Percentiles rank a stretch among this genome's conserved stretches.
Evolutionary conservation across 2,329 filamentous ascomycete species (phyloP).

Genomic region (Fonsecaea pedrosoi): DNA sequence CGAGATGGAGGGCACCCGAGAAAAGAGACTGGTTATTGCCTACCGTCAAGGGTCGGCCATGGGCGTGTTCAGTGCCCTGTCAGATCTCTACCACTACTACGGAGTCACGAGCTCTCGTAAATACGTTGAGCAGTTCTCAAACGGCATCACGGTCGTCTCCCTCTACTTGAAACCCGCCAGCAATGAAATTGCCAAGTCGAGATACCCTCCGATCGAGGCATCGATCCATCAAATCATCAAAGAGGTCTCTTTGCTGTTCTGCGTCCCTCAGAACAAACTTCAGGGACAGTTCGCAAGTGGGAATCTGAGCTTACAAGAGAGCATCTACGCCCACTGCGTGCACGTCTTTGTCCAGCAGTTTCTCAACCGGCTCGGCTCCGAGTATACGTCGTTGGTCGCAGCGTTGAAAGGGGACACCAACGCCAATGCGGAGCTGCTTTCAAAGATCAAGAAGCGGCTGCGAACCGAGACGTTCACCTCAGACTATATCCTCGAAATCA

Average conservation of each 20-base stretch:
- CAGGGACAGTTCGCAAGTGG: slow-evolving; percentile 86
- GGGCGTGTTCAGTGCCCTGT: slow-evolving; percentile 92
- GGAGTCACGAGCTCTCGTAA: slow-evolving; percentile 94
- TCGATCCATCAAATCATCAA: slow-evolving; percentile 99
- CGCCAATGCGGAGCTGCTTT: slow-evolving; percentile 82
- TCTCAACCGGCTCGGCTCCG: slow-evolving; percentile 88
- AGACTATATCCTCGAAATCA: slow-evolving; percentile 97
- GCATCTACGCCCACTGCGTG: slow-evolving; percentile 94
- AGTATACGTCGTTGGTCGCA: slow-evolving; percentile 85
- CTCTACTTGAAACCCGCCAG: slow-evolving; percentile 84
- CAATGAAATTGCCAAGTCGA: slow-evolving; percentile 60
- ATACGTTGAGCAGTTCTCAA: slow-evolving; percentile 98
- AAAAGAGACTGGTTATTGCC: slow-evolving; percentile 93
- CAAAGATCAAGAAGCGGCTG: slow-evolving; percentile 93
- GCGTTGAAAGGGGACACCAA: slow-evolving; percentile 82
- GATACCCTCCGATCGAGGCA: slow-evolving; percentile 82
- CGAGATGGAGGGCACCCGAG: slow-evolving; percentile 86
- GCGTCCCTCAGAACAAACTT: slow-evolving; percentile 96
- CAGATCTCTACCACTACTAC: slow-evolving; percentile 98
- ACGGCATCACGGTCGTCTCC: slow-evolving; percentile 96
- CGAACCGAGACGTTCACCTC: slow-evolving; percentile 97
- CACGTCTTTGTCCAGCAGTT: slow-evolving; percentile 99
- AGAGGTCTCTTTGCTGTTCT: slow-evolving; percentile 96
- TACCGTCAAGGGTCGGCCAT: slow-evolving; percentile 92
- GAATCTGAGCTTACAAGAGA: slow-evolving; percentile 89